Base-by-base conservation (phyloP, 768 basidiomycete species). In the Boletus barrowsii region DNA sequence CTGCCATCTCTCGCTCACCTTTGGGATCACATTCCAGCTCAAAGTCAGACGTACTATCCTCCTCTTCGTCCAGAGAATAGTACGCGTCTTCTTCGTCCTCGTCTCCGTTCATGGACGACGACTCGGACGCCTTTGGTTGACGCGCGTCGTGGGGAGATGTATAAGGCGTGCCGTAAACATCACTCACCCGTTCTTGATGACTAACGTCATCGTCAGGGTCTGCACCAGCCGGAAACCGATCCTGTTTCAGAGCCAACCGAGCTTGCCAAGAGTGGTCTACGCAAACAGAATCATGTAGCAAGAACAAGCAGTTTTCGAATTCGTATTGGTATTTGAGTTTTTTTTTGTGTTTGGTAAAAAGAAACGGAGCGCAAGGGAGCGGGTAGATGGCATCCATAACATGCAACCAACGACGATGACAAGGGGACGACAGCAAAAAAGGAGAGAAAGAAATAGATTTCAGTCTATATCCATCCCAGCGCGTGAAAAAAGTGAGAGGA, bases 381-480 rank as follows among this genome's bases (percentile, higher is more conserved):
- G 44, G 26, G 32, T 51, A 52, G 35, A 47, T 10, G 46, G 49
- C 51, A 60, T 58, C 53, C 57, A 59, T 48, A 56, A 44, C 26
- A 52, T 29, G 54, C 56, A 64, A 50, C 42, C 47, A 51, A 35
- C 22, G 40, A 54, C 36, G 50, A 60, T 45, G 49, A 51, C 29
- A 52, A 61, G 18, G 44, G 35, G 37, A 39, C 37, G n/a, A 39
- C 14, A 39, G 37, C 17, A 67, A 77, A 80, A 50, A 33, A 42
- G 20, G 15, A 35, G 81, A 75, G n/a, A 57, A 58, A 80, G 78
- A 77, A 79, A 75, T 74, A 71, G 77, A 79, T 78, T 93, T 92
- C 82, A 94, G 90, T 84, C 90, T 91, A 84, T 72, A 76, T 78
- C 73, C 75, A 61, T 70, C 66, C 68, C 61, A 60, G 49, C 61